phyloP scores from a whole-genome alignment of 2,329 filamentous ascomycete species.

The Dactylellina drechsleri region DNA sequence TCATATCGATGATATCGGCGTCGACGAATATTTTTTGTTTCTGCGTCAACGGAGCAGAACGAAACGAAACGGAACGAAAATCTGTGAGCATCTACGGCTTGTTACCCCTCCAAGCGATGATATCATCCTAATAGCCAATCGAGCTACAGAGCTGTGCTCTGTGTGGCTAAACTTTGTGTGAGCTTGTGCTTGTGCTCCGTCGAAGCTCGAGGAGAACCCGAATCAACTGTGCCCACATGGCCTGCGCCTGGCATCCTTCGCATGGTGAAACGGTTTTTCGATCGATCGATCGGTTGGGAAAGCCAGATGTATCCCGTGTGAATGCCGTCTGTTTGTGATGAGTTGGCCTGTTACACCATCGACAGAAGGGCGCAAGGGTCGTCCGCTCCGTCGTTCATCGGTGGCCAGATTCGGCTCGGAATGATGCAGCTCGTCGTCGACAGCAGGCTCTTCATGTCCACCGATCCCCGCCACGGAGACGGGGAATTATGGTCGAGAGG shows the following conservation, averaged over 20 bases:
- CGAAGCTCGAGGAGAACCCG: not conserved
- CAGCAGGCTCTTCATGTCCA: too few species aligned
- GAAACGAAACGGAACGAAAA: slow-evolving; percentile 34
- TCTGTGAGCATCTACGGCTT: slow-evolving; percentile 10
- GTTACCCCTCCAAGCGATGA: too few species aligned
- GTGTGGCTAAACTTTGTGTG: slow-evolving; percentile 6
- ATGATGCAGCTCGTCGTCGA: too few species aligned
- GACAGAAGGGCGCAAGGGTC: not conserved
- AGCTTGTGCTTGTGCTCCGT: too few species aligned
- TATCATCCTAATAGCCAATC: too few species aligned
- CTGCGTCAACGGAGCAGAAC: slow-evolving; percentile 7
- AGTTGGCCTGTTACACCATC: slow-evolving; percentile 13
- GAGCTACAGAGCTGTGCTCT: too few species aligned
- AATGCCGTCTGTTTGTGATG: not conserved
- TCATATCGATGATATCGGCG: too few species aligned
- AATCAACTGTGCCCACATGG: slow-evolving; percentile 8
- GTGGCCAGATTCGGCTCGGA: too few species aligned
- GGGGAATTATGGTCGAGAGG: not conserved
- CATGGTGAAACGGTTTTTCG: slow-evolving; percentile 15
- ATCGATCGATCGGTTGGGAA: slow-evolving; percentile 1
- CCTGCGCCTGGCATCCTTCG: not conserved
- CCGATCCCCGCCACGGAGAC: too few species aligned
- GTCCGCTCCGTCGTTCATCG: too few species aligned
- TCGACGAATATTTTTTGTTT: slow-evolving; percentile 3
- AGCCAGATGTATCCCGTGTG: not conserved